Evolutionary conservation across 2,329 filamentous ascomycete species (phyloP), one percentile per base, ranked within the genome.

Genomic region (Aspergillus hortae): DNA sequence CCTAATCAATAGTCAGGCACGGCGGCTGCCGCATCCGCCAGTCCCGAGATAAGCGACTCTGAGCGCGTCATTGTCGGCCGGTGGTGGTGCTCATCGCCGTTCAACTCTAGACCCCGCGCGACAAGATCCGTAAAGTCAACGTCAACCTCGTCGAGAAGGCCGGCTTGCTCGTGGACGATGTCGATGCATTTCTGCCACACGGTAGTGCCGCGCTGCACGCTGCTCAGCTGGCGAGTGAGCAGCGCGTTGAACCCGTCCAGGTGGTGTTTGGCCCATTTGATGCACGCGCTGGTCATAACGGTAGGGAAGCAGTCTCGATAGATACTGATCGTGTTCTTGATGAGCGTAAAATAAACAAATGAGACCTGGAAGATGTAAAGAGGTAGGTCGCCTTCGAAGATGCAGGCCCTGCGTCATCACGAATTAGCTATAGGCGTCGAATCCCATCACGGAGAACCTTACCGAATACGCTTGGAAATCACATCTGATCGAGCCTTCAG

Each of bases 221-320:
- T 91, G 72, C 90, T 95, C 55, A 99, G 77, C 73, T 97, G 94
- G 53, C 92, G 80, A 33, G 81, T 84, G 35, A 99, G 77, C 46
- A 94, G 85, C 43, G 80, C 80, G 64, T 96, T 97, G 77, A 97
- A 97, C 2, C 85, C 85, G 62, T 96, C 92, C 1, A 97, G 85
- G 67, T 95, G 86, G 62, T 94, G 88, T 72, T 96, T 97, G n/a
- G 91, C 92, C 94, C 94, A 99, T 67, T 92, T 95, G 63, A 99
- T 92, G 62, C 91, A 95, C 0, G 92, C 91, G 64, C 90, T 95
- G 81, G 94, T 95, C 77, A 94, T 90, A 12, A 85, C 79, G 23
- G 89, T 81, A 10, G 91, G 87, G 67, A 97, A 97, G 68, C 90
- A 95, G 48, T 74, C 72, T 77, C 95, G 90, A 72, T 94, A 96